These are phyloP conservation scores for Chaetomium olivaceum DNA, from an alignment of 2,329 filamentous ascomycete genomes.

Conservation along the genomic window DNA sequence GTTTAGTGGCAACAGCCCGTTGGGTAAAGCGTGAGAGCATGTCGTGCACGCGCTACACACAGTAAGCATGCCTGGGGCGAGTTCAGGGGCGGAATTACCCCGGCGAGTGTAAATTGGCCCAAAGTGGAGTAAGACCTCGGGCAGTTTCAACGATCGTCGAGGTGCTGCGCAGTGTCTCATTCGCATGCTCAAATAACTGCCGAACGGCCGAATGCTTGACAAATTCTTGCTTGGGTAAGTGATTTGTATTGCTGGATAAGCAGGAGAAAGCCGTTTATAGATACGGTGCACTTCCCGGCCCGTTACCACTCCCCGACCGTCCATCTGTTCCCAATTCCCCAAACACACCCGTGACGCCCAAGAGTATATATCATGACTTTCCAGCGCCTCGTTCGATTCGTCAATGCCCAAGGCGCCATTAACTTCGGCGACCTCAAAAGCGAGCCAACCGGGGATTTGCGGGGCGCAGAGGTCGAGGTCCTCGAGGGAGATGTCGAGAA, in stretches of 20 bases:
- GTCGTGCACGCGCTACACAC: no score
- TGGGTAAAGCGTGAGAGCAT: not conserved
- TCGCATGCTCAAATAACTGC: not conserved
- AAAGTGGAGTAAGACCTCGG: not conserved
- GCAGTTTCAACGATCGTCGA: not conserved
- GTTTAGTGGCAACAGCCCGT: not conserved
- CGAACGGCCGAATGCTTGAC: not conserved
- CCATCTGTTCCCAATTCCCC: not conserved
- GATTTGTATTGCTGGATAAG: not conserved
- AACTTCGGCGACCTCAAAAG: not conserved
- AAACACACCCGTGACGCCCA: not conserved
- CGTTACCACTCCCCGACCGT: not conserved
- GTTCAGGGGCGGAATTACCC: not conserved
- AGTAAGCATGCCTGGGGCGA: no score
- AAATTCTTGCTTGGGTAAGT: not conserved
- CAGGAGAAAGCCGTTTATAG: not conserved
- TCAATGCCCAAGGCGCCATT: not conserved
- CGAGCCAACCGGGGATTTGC: not conserved
- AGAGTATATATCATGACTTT: constrained; percentile 1
- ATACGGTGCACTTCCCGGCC: not conserved
- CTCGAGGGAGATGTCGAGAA: constrained; percentile 3
- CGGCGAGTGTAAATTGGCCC: not conserved
- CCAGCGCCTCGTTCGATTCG: constrained; percentile 5
- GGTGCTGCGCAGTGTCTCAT: not conserved
- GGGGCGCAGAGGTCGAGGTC: constrained; percentile 5